Percentiles rank a stretch among this genome's conserved stretches.
Conservation (phyloP, 208 protist species). For the Crithidia acanthocephali region DNA sequence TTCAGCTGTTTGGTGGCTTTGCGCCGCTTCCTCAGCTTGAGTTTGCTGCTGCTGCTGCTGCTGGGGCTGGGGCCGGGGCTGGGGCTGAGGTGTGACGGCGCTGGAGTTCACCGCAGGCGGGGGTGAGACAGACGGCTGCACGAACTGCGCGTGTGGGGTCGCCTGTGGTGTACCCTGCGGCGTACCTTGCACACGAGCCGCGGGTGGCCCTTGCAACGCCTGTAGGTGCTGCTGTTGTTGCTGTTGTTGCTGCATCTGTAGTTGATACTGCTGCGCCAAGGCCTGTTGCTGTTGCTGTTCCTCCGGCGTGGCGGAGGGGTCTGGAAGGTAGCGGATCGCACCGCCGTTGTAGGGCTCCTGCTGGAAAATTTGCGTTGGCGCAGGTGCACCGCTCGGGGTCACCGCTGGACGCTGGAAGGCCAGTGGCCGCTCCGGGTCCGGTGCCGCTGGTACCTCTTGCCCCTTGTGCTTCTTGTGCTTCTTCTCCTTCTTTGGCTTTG, state of each 20-base stretch:
- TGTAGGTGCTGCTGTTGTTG: constrained; percentile 7
- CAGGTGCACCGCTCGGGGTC: background rate
- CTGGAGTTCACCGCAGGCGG: background rate
- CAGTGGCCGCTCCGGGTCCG: constrained; percentile 12
- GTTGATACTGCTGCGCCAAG: background rate
- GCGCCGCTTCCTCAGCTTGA: background rate
- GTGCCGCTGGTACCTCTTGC: background rate
- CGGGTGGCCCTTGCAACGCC: background rate
- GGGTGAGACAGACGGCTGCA: background rate
- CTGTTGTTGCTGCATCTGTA: background rate
- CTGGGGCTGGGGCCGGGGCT: background rate
- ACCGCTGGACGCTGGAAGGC: constrained; percentile 21
- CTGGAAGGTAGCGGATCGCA: constrained; percentile 3
- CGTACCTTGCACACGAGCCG: background rate
- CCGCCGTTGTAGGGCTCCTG: constrained; percentile 11
- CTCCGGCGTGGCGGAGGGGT: constrained; percentile 2
- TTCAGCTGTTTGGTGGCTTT: background rate
- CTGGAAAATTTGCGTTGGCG: constrained; percentile 6
- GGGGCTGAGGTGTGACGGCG: background rate
- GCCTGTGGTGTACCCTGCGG: background rate
- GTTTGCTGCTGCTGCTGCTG: background rate
- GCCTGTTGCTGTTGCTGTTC: background rate
- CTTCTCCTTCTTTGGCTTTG: constrained; percentile 14
- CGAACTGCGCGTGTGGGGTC: background rate
- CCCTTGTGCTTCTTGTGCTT: background rate